These are phyloP conservation scores for Mucor saturninus DNA, from an alignment of 371 early-diverging fungal species.

Conservation along the genomic window DNA sequence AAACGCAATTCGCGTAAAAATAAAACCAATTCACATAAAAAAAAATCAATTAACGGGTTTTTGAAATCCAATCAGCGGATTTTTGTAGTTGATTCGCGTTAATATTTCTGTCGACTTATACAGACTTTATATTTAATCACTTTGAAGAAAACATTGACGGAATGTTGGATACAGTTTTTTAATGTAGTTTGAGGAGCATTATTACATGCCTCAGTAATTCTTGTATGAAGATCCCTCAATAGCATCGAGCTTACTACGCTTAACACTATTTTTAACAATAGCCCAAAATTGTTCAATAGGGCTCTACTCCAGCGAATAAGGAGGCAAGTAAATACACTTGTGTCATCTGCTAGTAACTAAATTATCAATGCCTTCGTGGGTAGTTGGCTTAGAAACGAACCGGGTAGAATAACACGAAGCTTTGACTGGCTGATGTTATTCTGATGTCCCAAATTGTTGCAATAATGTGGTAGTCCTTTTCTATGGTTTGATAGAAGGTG, in stretches of 20 bases:
- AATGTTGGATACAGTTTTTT: conserved; percentile 9
- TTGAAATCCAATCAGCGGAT: too few species aligned
- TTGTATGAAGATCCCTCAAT: conserved; percentile 3
- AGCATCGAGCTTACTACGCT: conserved; percentile 1
- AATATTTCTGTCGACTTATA: neutral
- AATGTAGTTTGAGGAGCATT: neutral
- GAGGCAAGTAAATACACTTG: conserved; percentile 13
- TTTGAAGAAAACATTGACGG: conserved; percentile 6
- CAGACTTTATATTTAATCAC: conserved; percentile 10
- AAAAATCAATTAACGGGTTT: too few species aligned
- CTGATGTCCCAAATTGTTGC: too few species aligned
- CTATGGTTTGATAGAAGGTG: too few species aligned
- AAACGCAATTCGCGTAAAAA: too few species aligned
- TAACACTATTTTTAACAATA: conserved; percentile 15
- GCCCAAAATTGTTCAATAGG: conserved; percentile 16
- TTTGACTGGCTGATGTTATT: too few species aligned
- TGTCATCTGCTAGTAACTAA: conserved; percentile 6
- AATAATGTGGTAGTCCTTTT: too few species aligned
- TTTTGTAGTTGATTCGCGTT: neutral
- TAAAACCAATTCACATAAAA: neutral
- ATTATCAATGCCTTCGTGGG: neutral
- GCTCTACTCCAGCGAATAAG: conserved; percentile 5
- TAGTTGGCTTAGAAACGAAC: neutral
- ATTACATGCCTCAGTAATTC: conserved; percentile 13
- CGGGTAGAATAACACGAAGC: too few species aligned